Conservation (phyloP, 2,329 filamentous ascomycete genomes). For the Orbilia brochopaga region DNA sequence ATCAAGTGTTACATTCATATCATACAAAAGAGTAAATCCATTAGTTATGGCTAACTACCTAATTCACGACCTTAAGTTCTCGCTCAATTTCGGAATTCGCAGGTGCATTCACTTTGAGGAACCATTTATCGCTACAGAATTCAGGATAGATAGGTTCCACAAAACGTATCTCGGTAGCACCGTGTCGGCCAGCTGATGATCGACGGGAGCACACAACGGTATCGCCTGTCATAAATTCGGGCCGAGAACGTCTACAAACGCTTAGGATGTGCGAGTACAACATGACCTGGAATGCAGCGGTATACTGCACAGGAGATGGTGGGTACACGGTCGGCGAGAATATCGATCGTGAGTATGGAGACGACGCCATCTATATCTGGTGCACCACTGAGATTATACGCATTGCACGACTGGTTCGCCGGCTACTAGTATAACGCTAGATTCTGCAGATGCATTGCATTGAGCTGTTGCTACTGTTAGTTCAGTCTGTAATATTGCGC, state of each 20-base stretch:
- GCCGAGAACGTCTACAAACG: conserved; percentile 55
- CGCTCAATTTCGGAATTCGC: conserved; percentile 54
- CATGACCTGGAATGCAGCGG: conserved; percentile 34
- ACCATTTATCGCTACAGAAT: conserved; percentile 65
- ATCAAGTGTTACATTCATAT: conserved; percentile 63
- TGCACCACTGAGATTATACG: no score
- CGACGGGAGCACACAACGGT: conserved; percentile 53
- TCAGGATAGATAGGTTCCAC: conserved; percentile 66
- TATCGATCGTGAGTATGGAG: conserved; percentile 22
- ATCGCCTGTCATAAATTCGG: conserved; percentile 55
- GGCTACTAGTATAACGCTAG: no score
- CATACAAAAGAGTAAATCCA: no score
- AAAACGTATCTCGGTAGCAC: conserved; percentile 63
- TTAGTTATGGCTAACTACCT: conserved; percentile 57
- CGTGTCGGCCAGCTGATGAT: conserved; percentile 49
- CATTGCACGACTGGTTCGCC: no score
- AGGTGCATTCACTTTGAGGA: conserved; percentile 64
- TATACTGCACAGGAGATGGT: conserved; percentile 22
- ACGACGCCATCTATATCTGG: no score
- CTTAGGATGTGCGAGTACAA: conserved; percentile 49
- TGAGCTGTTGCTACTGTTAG: no score
- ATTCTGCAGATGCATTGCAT: no score
- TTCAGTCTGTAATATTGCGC: no score
- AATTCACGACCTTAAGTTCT: conserved; percentile 65
- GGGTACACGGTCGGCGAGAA: conserved; percentile 22